Conservation (phyloP, 2,329 filamentous ascomycete genomes). For the Aureobasidium sp. region DNA sequence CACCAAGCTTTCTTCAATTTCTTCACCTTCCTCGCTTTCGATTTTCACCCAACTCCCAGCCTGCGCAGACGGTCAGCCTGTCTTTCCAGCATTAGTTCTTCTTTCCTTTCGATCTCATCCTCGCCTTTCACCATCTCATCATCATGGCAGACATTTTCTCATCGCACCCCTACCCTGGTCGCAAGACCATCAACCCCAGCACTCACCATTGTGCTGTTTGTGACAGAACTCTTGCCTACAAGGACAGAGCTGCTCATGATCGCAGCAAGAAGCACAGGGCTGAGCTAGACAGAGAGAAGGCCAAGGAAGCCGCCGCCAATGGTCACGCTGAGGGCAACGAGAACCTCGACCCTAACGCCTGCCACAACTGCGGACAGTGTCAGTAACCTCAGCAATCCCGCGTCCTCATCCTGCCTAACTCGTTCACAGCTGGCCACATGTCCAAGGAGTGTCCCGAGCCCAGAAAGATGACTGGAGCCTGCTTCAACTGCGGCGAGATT, state of each 20-base stretch:
- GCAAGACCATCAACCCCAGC: not conserved
- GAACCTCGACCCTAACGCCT: not conserved
- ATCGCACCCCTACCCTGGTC: conserved; percentile 6
- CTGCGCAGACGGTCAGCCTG: not conserved
- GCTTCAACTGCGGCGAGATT: conserved; percentile 41
- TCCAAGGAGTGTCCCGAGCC: not conserved
- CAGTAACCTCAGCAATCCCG: not conserved
- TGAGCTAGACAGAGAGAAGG: not conserved
- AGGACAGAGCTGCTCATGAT: conserved; percentile 12
- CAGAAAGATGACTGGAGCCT: conserved; percentile 23
- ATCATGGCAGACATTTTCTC: conserved; percentile 12
- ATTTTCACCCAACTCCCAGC: not conserved
- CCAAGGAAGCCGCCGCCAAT: not conserved
- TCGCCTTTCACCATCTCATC: not conserved
- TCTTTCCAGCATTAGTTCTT: not conserved
- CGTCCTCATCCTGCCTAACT: not conserved
- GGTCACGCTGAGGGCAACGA: not conserved
- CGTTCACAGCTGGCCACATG: not conserved
- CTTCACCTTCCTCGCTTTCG: not conserved
- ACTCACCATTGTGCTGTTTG: not conserved
- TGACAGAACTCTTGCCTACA: conserved; percentile 4
- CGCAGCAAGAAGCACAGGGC: conserved; percentile 13
- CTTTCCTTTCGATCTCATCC: not conserved
- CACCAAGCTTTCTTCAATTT: not conserved
- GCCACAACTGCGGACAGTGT: conserved; percentile 12